These are phyloP conservation scores for Umbelopsis sp. DNA, from an alignment of 192 early-diverging fungal genomes.

Conservation along the genomic window DNA sequence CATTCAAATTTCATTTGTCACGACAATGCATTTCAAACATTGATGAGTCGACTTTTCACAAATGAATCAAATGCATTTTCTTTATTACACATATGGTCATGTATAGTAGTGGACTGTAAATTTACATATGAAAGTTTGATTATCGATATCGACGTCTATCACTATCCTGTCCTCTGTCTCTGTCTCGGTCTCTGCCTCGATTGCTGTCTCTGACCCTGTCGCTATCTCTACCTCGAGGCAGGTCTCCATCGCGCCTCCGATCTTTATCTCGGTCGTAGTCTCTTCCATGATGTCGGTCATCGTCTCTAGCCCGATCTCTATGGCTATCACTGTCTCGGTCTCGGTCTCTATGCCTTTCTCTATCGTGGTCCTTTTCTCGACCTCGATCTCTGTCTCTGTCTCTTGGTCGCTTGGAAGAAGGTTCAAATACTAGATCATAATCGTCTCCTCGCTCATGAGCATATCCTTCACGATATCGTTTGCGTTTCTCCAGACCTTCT, in stretches of 20 bases:
- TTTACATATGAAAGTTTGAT: neutral
- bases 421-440: conserved; percentile 57
- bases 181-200: no score
- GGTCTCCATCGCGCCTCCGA: neutral
- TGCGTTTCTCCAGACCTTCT: conserved; percentile 51
- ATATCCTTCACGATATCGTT: conserved; percentile 50
- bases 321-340: neutral
- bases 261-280: neutral
- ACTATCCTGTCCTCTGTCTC: neutral
- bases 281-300: neutral
- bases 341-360: neutral
- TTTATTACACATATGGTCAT: no score
- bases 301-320: conserved; percentile 18
- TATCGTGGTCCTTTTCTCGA: neutral
- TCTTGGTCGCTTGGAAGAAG: conserved; percentile 4
- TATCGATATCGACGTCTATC: neutral
- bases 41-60: no score
- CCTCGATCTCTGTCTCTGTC: neutral
- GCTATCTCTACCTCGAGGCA: neutral
- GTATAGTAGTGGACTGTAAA: neutral
- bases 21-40: neutral
- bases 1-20: neutral
- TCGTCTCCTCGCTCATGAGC: conserved; percentile 27
- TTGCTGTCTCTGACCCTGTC: no score
- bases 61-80: no score